Evolutionary conservation across 2,329 filamentous ascomycete genomes (phyloP).

Genomic region (Neurospora sp.): DNA sequence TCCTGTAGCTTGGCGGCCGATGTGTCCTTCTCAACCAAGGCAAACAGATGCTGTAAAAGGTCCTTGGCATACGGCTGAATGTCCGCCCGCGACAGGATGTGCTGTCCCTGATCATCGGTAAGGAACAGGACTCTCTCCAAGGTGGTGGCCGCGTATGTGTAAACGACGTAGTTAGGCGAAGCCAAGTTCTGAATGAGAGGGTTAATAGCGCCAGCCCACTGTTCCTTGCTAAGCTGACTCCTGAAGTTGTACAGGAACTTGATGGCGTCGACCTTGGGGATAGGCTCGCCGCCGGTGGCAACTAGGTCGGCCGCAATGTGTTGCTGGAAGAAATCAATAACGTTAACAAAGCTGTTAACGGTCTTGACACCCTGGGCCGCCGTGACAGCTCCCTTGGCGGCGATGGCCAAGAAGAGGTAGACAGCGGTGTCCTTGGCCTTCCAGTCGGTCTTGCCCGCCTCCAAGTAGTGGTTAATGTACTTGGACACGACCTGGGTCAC

Average conservation of each 20-base stretch:
- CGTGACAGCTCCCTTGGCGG: constrained; percentile 82
- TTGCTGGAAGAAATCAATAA: constrained; percentile 90
- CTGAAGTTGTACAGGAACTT: constrained; percentile 97
- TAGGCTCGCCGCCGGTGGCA: constrained; percentile 60
- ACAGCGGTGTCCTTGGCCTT: constrained; percentile 97
- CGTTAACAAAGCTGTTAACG: constrained; percentile 77
- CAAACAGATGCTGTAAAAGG: constrained; percentile 81
- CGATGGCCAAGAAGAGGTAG: constrained; percentile 89
- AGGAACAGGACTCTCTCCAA: constrained; percentile 89
- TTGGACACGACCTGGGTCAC: constrained; percentile 81
- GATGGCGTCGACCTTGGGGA: constrained; percentile 94
- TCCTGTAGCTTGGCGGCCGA: constrained; percentile 91
- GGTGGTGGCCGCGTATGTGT: constrained; percentile 93
- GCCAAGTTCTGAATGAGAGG: constrained; percentile 85
- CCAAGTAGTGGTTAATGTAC: constrained; percentile 80
- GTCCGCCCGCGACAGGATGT: constrained; percentile 69
- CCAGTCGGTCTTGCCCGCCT: constrained; percentile 77
- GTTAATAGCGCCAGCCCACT: constrained; percentile 85
- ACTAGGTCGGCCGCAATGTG: constrained; percentile 85
- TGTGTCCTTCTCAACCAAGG: constrained; percentile 74
- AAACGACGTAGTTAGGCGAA: constrained; percentile 88
- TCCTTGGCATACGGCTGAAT: constrained; percentile 78
- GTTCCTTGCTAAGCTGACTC: constrained; percentile 81
- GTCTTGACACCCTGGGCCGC: constrained; percentile 82
- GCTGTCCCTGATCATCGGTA: constrained; percentile 61